These are phyloP conservation scores for Theileria orientalis DNA, from an alignment of 169 alveolate species.

Conservation along the genomic window DNA sequence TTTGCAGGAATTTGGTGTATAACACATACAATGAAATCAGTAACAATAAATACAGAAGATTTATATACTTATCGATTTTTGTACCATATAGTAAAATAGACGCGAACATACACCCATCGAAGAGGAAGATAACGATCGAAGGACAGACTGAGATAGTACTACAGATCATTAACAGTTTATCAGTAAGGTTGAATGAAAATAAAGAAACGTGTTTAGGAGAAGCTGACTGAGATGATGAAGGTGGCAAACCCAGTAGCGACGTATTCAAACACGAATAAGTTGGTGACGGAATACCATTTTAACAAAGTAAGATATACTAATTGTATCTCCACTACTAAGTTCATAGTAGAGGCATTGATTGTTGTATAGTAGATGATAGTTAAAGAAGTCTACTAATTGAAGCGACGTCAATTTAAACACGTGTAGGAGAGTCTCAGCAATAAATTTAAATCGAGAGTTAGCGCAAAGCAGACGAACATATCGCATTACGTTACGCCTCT, in stretches of 20 bases:
- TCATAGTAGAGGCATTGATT: no score
- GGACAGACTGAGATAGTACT: slow-evolving; percentile 81
- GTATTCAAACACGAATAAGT: slow-evolving; percentile 10
- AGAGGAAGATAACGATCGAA: slow-evolving; percentile 87
- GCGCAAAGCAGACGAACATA: no score
- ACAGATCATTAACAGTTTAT: slow-evolving; percentile 63
- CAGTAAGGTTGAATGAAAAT: slow-evolving; percentile 35
- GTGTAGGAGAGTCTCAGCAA: no score
- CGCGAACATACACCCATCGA: slow-evolving; percentile 98
- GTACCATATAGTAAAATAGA: slow-evolving; percentile 91
- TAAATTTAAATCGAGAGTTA: no score
- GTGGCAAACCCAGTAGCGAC: slow-evolving; percentile 1
- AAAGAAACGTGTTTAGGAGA: background rate
- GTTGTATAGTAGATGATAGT: no score
- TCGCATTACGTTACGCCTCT: no score
- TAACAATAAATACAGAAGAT: slow-evolving; percentile 75
- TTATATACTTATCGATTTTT: slow-evolving; percentile 90
- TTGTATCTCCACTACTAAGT: no score
- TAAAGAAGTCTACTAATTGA: no score
- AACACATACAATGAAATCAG: slow-evolving; percentile 66
- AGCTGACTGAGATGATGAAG: slow-evolving; percentile 2
- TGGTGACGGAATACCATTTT: no score
- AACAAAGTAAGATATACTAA: no score
- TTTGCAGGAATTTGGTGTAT: slow-evolving; percentile 51
- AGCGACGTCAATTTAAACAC: no score